Percentiles rank a stretch among this genome's conserved stretches.
Conservation (phyloP, 108 stramenopile genomes). For the Bacterosira constricta region DNA sequence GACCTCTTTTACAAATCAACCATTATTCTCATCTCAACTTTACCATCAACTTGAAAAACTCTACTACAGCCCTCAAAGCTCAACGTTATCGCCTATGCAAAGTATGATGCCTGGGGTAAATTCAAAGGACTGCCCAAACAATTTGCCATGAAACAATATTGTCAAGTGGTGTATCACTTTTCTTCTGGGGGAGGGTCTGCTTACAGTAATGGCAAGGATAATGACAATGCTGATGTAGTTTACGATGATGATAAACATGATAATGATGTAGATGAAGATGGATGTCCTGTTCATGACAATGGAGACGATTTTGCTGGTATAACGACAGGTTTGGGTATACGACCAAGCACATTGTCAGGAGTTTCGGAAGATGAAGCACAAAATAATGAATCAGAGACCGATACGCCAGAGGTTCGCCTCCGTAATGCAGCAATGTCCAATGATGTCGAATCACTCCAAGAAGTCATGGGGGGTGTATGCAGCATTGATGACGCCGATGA, state of each 20-base stretch:
- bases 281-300: conserved; percentile 51
- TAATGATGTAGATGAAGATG: conserved; percentile 54
- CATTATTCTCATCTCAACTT: too few species aligned
- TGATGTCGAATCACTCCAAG: conserved; percentile 36
- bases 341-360: conserved; percentile 36
- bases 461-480: conserved; percentile 27
- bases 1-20: too few species aligned
- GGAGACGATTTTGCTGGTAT: conserved; percentile 40
- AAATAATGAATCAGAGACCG: conserved; percentile 17
- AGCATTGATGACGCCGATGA: conserved; percentile 61
- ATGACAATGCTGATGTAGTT: conserved; percentile 23
- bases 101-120: conserved; percentile 72
- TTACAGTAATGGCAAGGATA: not conserved
- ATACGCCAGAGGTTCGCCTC: conserved; percentile 33
- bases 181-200: conserved; percentile 30
- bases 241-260: conserved; percentile 47
- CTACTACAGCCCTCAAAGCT: conserved; percentile 46
- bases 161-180: conserved; percentile 63
- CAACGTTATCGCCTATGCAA: conserved; percentile 68
- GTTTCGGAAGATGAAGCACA: conserved; percentile 13
- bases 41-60: too few species aligned
- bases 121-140: conserved; percentile 44
- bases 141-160: conserved; percentile 59
- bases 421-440: conserved; percentile 58
- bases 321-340: conserved; percentile 39